Evolutionary conservation across 352 stramenopile genomes (phyloP), one percentile per base, ranked within the genome.

Genomic region (Phytophthora agathidicida): DNA sequence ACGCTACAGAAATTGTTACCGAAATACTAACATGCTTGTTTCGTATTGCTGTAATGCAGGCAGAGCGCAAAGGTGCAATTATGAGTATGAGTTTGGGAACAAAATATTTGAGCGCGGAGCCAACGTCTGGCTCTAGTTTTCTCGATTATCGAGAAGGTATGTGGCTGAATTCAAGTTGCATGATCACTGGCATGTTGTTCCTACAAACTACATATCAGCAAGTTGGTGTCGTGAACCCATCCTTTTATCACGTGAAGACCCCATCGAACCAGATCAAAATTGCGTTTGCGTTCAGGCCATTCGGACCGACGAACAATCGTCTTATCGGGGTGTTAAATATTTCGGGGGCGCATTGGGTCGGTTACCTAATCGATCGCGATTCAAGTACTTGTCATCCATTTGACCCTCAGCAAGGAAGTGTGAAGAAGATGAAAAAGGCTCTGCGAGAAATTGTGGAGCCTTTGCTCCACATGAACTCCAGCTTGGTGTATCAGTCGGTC

Each of bases 241-340:
- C 44, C 3, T 52, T 52, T 39, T 52, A 42, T 20, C 3, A 42
- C 0, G 16, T 8, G 8, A 37, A n/a, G n/a, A n/a, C n/a, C n/a
- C n/a, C n/a, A n/a, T n/a, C n/a, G n/a, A 11, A 36, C 7, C 2
- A 49, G 22, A 37, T 37, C 9, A 37, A 17, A 9, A 8, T 37
- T 2, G 42, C 26, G 2, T 16, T 16, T 2, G 28, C 26, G 0
- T 49, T 37, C 26, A 9, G 16, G 11, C 26, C 42, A 16, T 37
- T 36, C 19, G 44, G 42, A 1, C 24, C 4, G 8, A 3, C 11
- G 9, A 52, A 52, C 1, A n/a, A 3, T 0, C 31, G 20, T 2
- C 14, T 52, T 2, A 42, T 52, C 9, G 44, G 44, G n/a, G 44
- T 42, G 11, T 3, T 52, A 5, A 52, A 52, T 19, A 7, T 42